Percentiles rank a stretch among this genome's conserved stretches.
Evolutionary conservation across 2,329 filamentous ascomycete species (phyloP).

Genomic region (Phialophora chinensis): DNA sequence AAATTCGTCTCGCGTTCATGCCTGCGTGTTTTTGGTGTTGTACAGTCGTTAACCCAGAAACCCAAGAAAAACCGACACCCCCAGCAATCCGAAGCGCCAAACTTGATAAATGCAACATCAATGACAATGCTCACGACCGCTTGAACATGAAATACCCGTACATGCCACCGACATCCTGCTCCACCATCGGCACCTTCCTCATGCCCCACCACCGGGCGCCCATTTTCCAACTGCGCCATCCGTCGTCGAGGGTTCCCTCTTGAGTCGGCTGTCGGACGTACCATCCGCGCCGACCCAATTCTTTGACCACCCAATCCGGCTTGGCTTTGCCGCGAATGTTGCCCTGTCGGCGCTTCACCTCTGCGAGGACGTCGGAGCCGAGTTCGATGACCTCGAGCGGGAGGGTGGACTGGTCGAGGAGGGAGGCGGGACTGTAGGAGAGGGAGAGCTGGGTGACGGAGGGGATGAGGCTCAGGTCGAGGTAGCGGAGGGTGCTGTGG

Average conservation of each 20-base stretch:
- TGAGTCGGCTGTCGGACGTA: slow-evolving; percentile 59
- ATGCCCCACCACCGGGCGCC: slow-evolving; percentile 84
- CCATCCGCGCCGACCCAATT: slow-evolving; percentile 72
- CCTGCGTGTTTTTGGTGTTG: background rate
- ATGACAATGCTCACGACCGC: slow-evolving; percentile 39
- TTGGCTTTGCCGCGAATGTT: slow-evolving; percentile 51
- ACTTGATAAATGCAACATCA: background rate
- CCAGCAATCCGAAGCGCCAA: background rate
- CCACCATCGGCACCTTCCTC: slow-evolving; percentile 67
- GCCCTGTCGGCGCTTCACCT: slow-evolving; percentile 61
- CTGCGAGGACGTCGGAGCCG: slow-evolving; percentile 69
- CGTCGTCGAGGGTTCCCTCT: slow-evolving; percentile 56
- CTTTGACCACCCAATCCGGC: slow-evolving; percentile 73
- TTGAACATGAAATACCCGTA: slow-evolving; percentile 68
- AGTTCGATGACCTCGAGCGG: slow-evolving; percentile 80
- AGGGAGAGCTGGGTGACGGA: slow-evolving; percentile 62
- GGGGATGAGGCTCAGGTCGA: slow-evolving; percentile 76
- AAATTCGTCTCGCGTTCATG: background rate
- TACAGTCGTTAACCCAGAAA: background rate
- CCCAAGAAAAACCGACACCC: background rate
- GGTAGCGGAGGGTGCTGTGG: slow-evolving; percentile 66
- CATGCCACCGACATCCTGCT: slow-evolving; percentile 63
- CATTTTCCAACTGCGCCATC: slow-evolving; percentile 76
- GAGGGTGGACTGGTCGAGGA: slow-evolving; percentile 65
- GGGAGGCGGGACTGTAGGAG: slow-evolving; percentile 60